phyloP scores from a whole-genome alignment of 2,329 filamentous ascomycete species.

The Periconia digitata region DNA sequence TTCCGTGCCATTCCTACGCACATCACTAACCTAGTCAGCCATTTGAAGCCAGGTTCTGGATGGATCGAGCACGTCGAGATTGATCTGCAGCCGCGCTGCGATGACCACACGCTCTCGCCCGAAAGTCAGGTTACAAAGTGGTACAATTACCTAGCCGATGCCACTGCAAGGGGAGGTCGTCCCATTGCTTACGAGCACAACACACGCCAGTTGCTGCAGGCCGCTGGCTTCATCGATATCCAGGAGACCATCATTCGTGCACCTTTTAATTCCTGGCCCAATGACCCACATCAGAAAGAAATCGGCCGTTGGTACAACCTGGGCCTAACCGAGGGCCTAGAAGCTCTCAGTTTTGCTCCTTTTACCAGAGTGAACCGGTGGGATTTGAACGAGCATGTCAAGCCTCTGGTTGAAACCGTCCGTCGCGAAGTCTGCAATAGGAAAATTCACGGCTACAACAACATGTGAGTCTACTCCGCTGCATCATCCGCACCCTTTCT shows the following conservation, averaged over 20 bases:
- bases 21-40: slow-evolving; percentile 53
- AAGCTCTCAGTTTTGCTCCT: slow-evolving; percentile 72
- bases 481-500: too few relatives aligned
- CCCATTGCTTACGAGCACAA: slow-evolving; percentile 67
- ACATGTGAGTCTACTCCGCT: slow-evolving; percentile 62
- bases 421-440: slow-evolving; percentile 69
- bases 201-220: slow-evolving; percentile 63
- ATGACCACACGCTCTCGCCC: slow-evolving; percentile 62
- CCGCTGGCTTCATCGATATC: slow-evolving; percentile 79
- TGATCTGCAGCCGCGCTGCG: slow-evolving; percentile 74
- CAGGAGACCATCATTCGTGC: slow-evolving; percentile 68
- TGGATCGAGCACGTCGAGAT: slow-evolving; percentile 87
- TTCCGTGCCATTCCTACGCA: slow-evolving; percentile 1
- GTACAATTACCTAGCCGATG: slow-evolving; percentile 68
- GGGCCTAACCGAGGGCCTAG: slow-evolving; percentile 70
- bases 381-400: slow-evolving; percentile 61
- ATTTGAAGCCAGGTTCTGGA: slow-evolving; percentile 74
- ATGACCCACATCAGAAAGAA: slow-evolving; percentile 64
- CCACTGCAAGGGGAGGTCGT: slow-evolving; percentile 66
- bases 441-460: slow-evolving; percentile 71
- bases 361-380: slow-evolving; percentile 67
- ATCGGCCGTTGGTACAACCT: slow-evolving; percentile 84
- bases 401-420: slow-evolving; percentile 62
- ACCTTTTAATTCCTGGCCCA: slow-evolving; percentile 74
- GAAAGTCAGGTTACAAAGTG: slow-evolving; percentile 66